A percentile compares a stretch with the other conserved stretches of the same genome.
Conservation (phyloP, 805 yeast species). For the Metschnikowia aberdeeniae region DNA sequence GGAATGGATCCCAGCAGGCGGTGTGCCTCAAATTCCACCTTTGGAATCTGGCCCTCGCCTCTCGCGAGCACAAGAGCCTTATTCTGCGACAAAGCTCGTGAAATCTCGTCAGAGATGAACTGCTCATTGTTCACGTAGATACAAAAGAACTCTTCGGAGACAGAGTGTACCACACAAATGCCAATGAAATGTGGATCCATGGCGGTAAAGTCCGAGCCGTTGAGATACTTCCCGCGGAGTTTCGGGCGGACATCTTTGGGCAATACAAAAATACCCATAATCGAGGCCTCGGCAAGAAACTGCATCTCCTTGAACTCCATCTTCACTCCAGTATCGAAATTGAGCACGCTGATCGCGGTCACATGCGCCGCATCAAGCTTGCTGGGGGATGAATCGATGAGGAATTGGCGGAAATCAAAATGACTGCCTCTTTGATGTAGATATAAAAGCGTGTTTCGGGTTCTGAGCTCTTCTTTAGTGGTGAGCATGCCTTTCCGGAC, state of each 20-base stretch:
- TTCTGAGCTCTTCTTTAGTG: constrained; percentile 51
- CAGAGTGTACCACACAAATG: constrained; percentile 63
- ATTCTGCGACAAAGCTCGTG: constrained; percentile 9
- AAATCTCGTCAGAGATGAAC: constrained; percentile 11
- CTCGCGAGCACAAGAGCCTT: constrained; percentile 45
- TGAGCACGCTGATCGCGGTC: constrained; percentile 12
- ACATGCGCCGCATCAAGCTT: constrained; percentile 8
- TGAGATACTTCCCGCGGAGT: neutral
- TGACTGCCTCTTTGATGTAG: constrained; percentile 41
- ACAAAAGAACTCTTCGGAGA: constrained; percentile 37
- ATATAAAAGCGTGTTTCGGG: constrained; percentile 47
- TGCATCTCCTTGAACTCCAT: neutral
- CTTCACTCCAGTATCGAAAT: constrained; percentile 5
- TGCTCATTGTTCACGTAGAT: constrained; percentile 49
- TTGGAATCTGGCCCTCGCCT: constrained; percentile 66
- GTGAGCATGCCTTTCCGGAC: constrained; percentile 27
- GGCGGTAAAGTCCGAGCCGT: constrained; percentile 2
- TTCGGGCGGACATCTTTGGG: neutral
- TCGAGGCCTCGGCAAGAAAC: constrained; percentile 13
- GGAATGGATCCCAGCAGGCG: constrained; percentile 14
- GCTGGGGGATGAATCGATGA: constrained; percentile 10
- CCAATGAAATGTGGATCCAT: constrained; percentile 37
- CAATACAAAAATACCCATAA: constrained; percentile 11
- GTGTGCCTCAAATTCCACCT: constrained; percentile 40
- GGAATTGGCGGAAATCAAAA: constrained; percentile 11